phyloP scores from a whole-genome alignment of 2,329 filamentous ascomycete genomes.

The Aspergillus pseudonomiae region DNA sequence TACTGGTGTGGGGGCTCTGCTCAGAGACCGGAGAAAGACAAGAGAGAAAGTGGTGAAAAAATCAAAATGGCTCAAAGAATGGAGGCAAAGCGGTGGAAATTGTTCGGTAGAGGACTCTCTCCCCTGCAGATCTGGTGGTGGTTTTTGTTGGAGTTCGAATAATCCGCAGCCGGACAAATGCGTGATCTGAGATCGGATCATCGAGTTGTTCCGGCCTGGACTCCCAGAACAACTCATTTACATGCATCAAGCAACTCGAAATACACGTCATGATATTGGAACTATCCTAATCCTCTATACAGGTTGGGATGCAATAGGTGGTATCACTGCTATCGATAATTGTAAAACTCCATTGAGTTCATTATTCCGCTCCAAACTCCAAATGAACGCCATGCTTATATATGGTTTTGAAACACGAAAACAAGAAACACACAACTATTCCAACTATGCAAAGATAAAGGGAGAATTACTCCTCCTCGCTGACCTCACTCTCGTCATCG shows the following conservation, averaged over 20 bases:
- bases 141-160: constrained; percentile 10
- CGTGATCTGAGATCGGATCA: constrained; percentile 14
- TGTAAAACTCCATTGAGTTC: constrained; percentile 10
- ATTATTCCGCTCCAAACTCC: constrained; percentile 17
- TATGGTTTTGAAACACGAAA: constrained; percentile 2
- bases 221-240: not conserved
- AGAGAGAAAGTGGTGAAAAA: not conserved
- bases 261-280: not conserved
- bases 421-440: constrained; percentile 7
- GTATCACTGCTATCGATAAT: constrained; percentile 18
- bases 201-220: constrained; percentile 21
- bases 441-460: constrained; percentile 5
- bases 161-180: constrained; percentile 10
- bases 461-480: constrained; percentile 62
- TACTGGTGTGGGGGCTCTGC: not conserved
- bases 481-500: constrained; percentile 66
- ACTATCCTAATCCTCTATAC: not conserved
- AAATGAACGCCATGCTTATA: constrained; percentile 20
- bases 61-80: not conserved
- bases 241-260: not conserved
- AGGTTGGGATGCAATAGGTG: constrained; percentile 11
- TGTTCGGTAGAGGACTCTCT: not conserved
- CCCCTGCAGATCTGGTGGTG: constrained; percentile 1
- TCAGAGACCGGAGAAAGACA: not conserved
- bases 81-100: not conserved